Conservation (phyloP, 495 filamentous ascomycete genomes). For the Penicillium argentinense region DNA sequence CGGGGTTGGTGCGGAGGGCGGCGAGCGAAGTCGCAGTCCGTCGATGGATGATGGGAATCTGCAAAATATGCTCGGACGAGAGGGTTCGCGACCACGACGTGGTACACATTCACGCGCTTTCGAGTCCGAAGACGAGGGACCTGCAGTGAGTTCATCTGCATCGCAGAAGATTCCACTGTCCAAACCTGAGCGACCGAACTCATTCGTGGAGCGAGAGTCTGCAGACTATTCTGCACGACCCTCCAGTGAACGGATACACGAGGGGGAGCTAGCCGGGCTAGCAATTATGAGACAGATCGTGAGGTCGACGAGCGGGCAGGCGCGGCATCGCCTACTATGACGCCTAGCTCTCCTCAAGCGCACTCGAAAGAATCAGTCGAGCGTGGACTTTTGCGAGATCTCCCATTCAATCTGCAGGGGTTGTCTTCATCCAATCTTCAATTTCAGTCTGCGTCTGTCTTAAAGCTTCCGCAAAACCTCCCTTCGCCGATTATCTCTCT, state of each 20-base stretch:
- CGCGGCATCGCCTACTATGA: conserved; percentile 17
- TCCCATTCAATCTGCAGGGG: conserved; percentile 94
- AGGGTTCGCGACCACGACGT: conserved; percentile 20
- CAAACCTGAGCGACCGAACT: conserved; percentile 27
- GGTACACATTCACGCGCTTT: conserved; percentile 16
- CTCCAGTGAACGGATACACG: conserved; percentile 11
- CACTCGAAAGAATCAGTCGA: conserved; percentile 65
- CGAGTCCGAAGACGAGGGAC: conserved; percentile 43
- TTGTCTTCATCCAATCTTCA: conserved; percentile 81
- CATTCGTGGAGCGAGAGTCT: conserved; percentile 23
- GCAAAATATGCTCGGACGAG: conserved; percentile 38
- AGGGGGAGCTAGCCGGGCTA: conserved; percentile 17
- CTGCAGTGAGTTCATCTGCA: conserved; percentile 45
- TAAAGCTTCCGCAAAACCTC: conserved; percentile 74
- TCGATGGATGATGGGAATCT: conserved; percentile 38
- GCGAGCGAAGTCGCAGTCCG: conserved; percentile 38
- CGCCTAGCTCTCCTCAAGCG: conserved; percentile 3
- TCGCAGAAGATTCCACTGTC: conserved; percentile 33
- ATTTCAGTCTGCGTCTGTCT: conserved; percentile 62
- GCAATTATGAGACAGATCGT: conserved; percentile 20
- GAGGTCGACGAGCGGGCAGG: conserved; percentile 17
- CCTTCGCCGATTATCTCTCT: conserved; percentile 85
- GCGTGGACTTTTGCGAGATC: conserved; percentile 76
- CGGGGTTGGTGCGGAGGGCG: conserved; percentile 26
- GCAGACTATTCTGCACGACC: conserved; percentile 12